These are phyloP conservation scores for Fusarium robinianum DNA, from an alignment of 2,329 filamentous ascomycete genomes.

Conservation along the genomic window DNA sequence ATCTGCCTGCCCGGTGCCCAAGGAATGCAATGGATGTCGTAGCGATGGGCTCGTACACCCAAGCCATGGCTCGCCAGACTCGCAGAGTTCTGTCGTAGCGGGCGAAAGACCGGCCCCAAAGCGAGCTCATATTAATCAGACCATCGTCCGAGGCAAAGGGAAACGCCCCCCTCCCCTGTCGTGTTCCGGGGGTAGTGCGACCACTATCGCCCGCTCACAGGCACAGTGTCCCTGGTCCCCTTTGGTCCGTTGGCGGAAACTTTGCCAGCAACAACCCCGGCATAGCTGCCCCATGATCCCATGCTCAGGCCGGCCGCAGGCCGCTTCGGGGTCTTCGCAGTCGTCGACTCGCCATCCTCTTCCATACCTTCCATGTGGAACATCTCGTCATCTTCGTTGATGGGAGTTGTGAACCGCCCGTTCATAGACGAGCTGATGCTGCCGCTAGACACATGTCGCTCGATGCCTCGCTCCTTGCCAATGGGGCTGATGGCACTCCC, in stretches of 20 bases:
- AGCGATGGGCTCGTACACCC: conserved; percentile 17
- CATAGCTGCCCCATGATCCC: conserved; percentile 49
- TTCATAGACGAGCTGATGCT: conserved; percentile 60
- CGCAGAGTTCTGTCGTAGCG: too few relatives aligned
- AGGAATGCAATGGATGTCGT: conserved; percentile 26
- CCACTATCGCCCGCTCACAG: conserved; percentile 42
- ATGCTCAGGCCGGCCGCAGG: conserved; percentile 50
- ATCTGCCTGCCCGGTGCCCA: conserved; percentile 16
- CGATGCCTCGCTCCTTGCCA: conserved; percentile 50
- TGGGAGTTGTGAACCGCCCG: conserved; percentile 65
- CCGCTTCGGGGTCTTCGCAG: conserved; percentile 53
- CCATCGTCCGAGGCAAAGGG: conserved; percentile 6
- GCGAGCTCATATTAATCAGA: conserved; percentile 20
- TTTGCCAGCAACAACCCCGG: conserved; percentile 42
- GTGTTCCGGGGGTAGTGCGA: not conserved
- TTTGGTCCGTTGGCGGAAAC: conserved; percentile 36
- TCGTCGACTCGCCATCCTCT: conserved; percentile 59
- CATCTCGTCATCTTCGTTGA: conserved; percentile 66
- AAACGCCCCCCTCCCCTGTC: not conserved
- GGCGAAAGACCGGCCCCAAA: conserved; percentile 22
- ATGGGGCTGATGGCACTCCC: conserved; percentile 47
- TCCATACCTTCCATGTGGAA: conserved; percentile 69
- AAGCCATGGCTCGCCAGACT: conserved; percentile 32
- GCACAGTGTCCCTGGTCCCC: conserved; percentile 36
- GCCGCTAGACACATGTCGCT: conserved; percentile 63